These are phyloP conservation scores for Ensete glaucum DNA, from an alignment of 176 grass and related monocot species.

Conservation along the genomic window DNA sequence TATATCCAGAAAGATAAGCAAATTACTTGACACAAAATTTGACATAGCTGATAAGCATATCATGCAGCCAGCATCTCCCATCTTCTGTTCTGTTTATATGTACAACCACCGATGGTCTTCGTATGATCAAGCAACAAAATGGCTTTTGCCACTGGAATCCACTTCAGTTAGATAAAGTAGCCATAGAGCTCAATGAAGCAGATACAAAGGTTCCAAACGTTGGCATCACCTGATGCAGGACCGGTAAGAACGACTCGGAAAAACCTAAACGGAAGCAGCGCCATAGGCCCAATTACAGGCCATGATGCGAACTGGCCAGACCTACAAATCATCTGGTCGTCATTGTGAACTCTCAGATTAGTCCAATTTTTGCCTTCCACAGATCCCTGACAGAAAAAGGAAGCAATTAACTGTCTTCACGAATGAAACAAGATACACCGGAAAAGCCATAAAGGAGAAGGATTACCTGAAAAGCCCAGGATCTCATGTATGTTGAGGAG, in stretches of 20 bases:
- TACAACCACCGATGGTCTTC: too few species aligned
- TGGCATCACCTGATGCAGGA: conserved; percentile 25
- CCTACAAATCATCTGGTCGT: conserved; percentile 60
- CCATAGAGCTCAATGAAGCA: conserved; percentile 94
- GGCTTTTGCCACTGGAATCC: background rate
- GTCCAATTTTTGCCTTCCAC: conserved; percentile 69
- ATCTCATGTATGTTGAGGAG: conserved; percentile 70
- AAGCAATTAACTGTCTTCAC: background rate
- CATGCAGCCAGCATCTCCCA: too few species aligned
- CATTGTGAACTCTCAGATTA: conserved; percentile 48
- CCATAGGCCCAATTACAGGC: conserved; percentile 41
- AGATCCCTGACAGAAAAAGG: conserved; percentile 42
- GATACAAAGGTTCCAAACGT: conserved; percentile 66
- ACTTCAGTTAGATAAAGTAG: conserved; percentile 47
- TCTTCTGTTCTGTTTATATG: too few species aligned
- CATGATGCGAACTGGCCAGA: conserved; percentile 79
- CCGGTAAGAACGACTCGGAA: conserved; percentile 56
- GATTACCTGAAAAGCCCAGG: conserved; percentile 66
- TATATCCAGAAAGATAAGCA: too few species aligned
- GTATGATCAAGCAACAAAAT: too few species aligned
- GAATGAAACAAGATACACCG: background rate
- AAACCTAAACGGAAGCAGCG: conserved; percentile 76
- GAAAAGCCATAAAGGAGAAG: too few species aligned
- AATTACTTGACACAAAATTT: too few species aligned
- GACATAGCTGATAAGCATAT: too few species aligned